Base-by-base conservation (phyloP, 2,329 filamentous ascomycete species). In the Pestalotiopsis fici region DNA sequence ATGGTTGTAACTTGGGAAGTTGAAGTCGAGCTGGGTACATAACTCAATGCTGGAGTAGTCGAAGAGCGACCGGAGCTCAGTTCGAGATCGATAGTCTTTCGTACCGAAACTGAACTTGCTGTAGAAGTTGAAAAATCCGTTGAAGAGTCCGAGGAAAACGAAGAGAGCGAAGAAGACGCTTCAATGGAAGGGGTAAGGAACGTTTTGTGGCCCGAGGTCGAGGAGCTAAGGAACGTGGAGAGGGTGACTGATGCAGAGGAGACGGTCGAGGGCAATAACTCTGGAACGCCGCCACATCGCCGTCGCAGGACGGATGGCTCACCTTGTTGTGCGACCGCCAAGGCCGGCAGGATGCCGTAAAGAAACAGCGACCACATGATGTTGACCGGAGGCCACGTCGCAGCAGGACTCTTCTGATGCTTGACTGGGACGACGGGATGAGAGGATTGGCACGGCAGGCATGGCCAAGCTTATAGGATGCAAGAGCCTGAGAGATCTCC, bases 291-390 rank as follows among this genome's bases (percentile, higher is more conserved):
- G 35, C 39, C 35, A 50, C 59, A 62, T n/a, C 35, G 59, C 12
- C 59, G 59, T 21, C 35, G 18, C 59, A 35, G 21, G 59, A 50
- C 59, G n/a, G 59, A 62, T 23, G 31, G 35, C 59, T 62, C 59
- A 62, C 59, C 59, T 62, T 62, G 59, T 62, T 62, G 59, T 13
- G 59, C 59, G 11, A 62, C 27, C 59, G 59, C 39, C 59, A 50
- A 50, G 27, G 59, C 35, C 25, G 59, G 39, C 35, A 23, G 27
- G 11, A 62, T 21, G 31, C 59, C 59, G 18, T 39, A 43, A 27
- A 62, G 35, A 28, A 62, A 28, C n/a, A 62, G 27, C 35, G 59
- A 50, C 59, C 59, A 25, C 59, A 59, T 59, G 28, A 31, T 59
- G 28, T 21, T 59, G 25, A 47, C 28, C 57, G 28, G 28, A 21